A percentile compares a stretch with the other conserved stretches of the same genome.
phyloP scores from a whole-genome alignment of 768 basidiomycete genomes.

The Leccinum variicolor region DNA sequence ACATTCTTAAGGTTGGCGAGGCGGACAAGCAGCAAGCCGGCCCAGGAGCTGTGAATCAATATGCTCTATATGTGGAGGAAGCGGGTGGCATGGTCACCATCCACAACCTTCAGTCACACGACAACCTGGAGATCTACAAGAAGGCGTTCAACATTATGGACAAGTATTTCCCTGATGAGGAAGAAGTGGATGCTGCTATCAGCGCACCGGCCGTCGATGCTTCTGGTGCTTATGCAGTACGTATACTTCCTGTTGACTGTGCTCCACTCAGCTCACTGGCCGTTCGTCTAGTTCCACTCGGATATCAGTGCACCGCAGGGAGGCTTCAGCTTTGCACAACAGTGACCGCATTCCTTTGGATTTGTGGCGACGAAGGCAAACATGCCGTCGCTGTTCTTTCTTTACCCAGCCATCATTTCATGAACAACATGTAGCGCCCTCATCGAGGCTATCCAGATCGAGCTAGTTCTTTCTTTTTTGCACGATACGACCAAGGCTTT shows the following conservation, averaged over 20 bases:
- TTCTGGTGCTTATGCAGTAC: conserved; percentile 69
- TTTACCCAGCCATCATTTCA: conserved; percentile 19
- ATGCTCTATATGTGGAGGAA: conserved; percentile 94
- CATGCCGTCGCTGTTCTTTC: conserved; percentile 1
- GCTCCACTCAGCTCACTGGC: conserved; percentile 4
- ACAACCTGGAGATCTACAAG: conserved; percentile 99
- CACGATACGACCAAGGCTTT: conserved; percentile 7
- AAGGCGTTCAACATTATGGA: conserved; percentile 99
- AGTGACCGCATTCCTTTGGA: conserved; percentile 28
- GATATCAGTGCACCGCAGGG: conserved; percentile 89
- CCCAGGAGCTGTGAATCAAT: conserved; percentile 84
- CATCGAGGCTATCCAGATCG: conserved; percentile 13
- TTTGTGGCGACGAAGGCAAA: conserved; percentile 3
- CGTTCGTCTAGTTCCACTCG: conserved; percentile 62
- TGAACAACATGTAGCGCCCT: conserved; percentile 17
- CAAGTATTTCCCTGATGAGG: conserved; percentile 98
- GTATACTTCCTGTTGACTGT: conserved; percentile 23
- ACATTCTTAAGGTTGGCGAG: conserved; percentile 97
- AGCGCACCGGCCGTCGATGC: conserved; percentile 73
- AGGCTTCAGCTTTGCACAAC: conserved; percentile 91
- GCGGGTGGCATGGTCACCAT: conserved; percentile 99
- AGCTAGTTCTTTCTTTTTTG: conserved; percentile 8
- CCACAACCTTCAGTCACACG: conserved; percentile 98
- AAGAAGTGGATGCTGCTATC: conserved; percentile 84
- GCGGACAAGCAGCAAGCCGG: conserved; percentile 83